phyloP scores from a whole-genome alignment of 2,329 filamentous ascomycete species.

The Chrysoporthe austroafricana region DNA sequence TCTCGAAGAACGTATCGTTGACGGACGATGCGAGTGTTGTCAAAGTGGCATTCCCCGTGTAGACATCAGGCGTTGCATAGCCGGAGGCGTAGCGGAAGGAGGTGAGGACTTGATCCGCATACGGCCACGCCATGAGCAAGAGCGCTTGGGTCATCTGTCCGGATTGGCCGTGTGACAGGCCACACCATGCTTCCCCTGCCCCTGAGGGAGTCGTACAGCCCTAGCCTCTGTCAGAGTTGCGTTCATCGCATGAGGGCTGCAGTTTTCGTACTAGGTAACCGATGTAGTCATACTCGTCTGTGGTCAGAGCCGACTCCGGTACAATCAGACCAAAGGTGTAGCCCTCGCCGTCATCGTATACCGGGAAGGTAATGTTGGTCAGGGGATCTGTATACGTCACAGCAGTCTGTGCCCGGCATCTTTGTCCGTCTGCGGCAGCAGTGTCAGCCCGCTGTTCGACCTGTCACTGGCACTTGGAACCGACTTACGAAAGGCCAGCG shows the following conservation, averaged over 20 bases:
- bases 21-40: conserved; percentile 58
- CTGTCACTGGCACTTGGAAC: too few relatives aligned
- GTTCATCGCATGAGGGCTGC: neutral
- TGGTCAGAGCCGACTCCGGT: conserved; percentile 20
- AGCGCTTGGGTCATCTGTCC: conserved; percentile 54
- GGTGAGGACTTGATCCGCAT: conserved; percentile 51
- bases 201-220: conserved; percentile 24
- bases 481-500: conserved; percentile 20
- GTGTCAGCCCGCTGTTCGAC: neutral
- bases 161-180: conserved; percentile 21
- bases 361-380: conserved; percentile 25
- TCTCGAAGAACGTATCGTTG: conserved; percentile 58
- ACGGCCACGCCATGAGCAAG: conserved; percentile 56
- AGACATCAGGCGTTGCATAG: conserved; percentile 58
- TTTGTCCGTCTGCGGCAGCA: conserved; percentile 12
- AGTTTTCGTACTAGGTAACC: conserved; percentile 17
- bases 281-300: conserved; percentile 22
- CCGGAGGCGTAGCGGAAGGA: conserved; percentile 57
- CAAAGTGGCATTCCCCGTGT: conserved; percentile 61
- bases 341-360: conserved; percentile 15
- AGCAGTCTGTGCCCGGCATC: conserved; percentile 22
- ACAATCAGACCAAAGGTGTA: conserved; percentile 25
- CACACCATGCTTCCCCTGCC: conserved; percentile 20
- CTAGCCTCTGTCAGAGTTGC: neutral
- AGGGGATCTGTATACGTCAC: conserved; percentile 19